These are phyloP conservation scores for Evernia prunastri DNA, from an alignment of 495 filamentous ascomycete genomes.

Conservation along the genomic window DNA sequence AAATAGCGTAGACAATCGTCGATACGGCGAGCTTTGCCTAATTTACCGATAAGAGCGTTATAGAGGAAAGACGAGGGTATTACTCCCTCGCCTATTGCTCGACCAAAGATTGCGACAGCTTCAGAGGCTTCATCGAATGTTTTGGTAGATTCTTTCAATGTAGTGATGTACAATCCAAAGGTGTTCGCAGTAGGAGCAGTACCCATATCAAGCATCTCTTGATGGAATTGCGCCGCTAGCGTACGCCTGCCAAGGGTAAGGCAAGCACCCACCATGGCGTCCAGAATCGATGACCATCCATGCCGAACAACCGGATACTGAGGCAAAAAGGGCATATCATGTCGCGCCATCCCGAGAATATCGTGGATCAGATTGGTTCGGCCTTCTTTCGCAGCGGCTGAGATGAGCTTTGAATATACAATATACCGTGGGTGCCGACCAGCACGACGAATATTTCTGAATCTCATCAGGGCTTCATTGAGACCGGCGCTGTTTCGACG, in stretches of 20 bases:
- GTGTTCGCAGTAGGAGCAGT: conserved; percentile 92
- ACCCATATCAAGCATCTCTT: conserved; percentile 81
- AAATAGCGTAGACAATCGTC: conserved; percentile 98
- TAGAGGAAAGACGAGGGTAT: conserved; percentile 95
- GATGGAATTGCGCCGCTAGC: conserved; percentile 77
- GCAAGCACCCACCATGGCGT: conserved; percentile 92
- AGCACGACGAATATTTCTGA: conserved; percentile 86
- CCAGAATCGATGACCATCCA: conserved; percentile 90
- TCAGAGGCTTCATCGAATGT: conserved; percentile 96
- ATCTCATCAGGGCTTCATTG: conserved; percentile 71
- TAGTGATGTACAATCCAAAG: conserved; percentile 96
- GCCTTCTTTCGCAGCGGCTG: conserved; percentile 74
- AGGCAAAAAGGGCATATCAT: conserved; percentile 74
- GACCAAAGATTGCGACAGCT: conserved; percentile 93
- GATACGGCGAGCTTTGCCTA: conserved; percentile 93
- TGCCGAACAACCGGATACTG: conserved; percentile 81
- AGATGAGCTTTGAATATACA: conserved; percentile 91
- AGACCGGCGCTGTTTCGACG: conserved; percentile 62
- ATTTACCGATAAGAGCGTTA: conserved; percentile 96
- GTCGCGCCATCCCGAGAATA: conserved; percentile 76
- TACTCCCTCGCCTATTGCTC: conserved; percentile 87
- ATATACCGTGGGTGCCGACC: conserved; percentile 91
- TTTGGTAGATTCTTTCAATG: conserved; percentile 90
- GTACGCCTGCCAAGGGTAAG: conserved; percentile 74
- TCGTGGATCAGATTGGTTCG: conserved; percentile 76